These are phyloP conservation scores for Omphalotus guepiniiformis DNA, from an alignment of 768 basidiomycete genomes.

Conservation along the genomic window DNA sequence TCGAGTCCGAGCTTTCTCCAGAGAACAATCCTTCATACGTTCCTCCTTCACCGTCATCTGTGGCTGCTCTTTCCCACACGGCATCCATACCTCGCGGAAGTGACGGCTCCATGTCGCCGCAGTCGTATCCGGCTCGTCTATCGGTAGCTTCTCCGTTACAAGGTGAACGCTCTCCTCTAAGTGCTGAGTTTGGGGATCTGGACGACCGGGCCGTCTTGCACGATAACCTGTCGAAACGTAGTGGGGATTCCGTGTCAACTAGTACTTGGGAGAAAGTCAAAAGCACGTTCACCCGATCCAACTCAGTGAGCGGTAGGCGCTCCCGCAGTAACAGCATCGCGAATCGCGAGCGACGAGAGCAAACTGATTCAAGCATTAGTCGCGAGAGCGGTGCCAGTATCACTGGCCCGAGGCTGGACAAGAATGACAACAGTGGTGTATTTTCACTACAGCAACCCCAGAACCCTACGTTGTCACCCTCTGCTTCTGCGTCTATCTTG, in stretches of 20 bases:
- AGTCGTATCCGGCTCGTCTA: slow-evolving; percentile 54
- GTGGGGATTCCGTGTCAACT: slow-evolving; percentile 47
- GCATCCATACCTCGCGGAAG: slow-evolving; percentile 35
- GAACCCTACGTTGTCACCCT: slow-evolving; percentile 46
- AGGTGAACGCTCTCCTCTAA: slow-evolving; percentile 54
- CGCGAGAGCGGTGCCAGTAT: slow-evolving; percentile 74
- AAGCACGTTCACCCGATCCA: slow-evolving; percentile 58
- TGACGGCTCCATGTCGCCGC: slow-evolving; percentile 49
- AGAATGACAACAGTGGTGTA: slow-evolving; percentile 32
- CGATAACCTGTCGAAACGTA: slow-evolving; percentile 52
- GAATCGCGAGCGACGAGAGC: slow-evolving; percentile 60
- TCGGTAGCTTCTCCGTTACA: slow-evolving; percentile 61
- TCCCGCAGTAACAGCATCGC: slow-evolving; percentile 77
- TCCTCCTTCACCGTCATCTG: slow-evolving; percentile 47
- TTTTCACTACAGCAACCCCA: slow-evolving; percentile 36
- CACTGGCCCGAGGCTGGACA: slow-evolving; percentile 58
- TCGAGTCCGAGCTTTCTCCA: slow-evolving; percentile 60
- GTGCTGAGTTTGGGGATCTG: slow-evolving; percentile 45
- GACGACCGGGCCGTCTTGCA: slow-evolving; percentile 40
- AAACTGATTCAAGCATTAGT: slow-evolving; percentile 69
- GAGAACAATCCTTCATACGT: slow-evolving; percentile 41
- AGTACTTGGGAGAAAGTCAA: slow-evolving; percentile 74
- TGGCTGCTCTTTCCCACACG: slow-evolving; percentile 38
- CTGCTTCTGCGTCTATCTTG: slow-evolving; percentile 67
- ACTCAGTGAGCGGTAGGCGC: slow-evolving; percentile 65